Base-by-base conservation (phyloP, 1,284 basidiomycete species). In the Mycosarcoma maydis region DNA sequence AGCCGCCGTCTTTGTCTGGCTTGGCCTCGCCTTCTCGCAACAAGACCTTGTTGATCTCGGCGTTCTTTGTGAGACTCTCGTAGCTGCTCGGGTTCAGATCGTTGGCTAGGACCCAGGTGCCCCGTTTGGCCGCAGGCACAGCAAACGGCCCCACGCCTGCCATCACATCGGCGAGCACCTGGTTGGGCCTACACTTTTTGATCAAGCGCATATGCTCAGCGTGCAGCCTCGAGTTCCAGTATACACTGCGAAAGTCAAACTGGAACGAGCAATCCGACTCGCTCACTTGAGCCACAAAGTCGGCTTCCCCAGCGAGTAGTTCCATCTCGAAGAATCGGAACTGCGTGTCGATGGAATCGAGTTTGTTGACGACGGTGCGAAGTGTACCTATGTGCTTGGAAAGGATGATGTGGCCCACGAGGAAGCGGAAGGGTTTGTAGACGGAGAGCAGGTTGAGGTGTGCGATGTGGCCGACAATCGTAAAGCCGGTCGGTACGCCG, bases 261-360 rank as follows among this genome's bases (percentile, higher is more conserved):
- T 87, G 89, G 82, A 98, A 98, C 14, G 84, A 84, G 82, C 94
- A 98, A 69, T 89, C 87, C 7, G 88, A 87, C 54, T 81, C 80
- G 11, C 60, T 66, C 19, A 74, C 65, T 36, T 46, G 37, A 33
- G 96, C 93, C 19, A 91, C 75, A 76, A 90, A 95, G 76, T 96
- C 87, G 0, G 89, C 86, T 57, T 92, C 89, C 11, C 96, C 96
- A 0, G 95, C 94, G 19, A 99, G 85, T 2, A 98, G 86, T 78
- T 99, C 96, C 96, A 99, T 98, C 73, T 91, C 87, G 83, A 99
- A 98, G 68, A 94, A 91, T 19, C 96, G 89, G 82, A 94, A 98
- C 78, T 91, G 86, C 20, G 86, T 88, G 77, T 94, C 89, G 67
- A 98, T 98, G 19, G 84, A 87, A 76, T 96, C 88, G 19, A 97